Base-by-base conservation (phyloP, 495 filamentous ascomycete species). In the Chaetomidium leptoderma region DNA sequence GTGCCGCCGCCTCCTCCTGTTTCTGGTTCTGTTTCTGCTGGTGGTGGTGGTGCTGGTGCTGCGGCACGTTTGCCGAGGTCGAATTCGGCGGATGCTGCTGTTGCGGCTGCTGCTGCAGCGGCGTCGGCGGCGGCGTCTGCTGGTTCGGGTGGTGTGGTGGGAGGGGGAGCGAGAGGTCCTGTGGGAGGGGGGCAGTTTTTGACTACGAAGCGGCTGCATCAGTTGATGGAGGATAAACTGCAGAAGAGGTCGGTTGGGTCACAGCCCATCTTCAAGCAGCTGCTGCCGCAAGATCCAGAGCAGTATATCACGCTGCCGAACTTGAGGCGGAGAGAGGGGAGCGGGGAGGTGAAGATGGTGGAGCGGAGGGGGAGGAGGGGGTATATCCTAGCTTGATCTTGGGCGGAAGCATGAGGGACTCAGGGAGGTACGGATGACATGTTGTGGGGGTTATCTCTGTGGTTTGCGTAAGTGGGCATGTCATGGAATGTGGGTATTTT, bases 191-290 rank as follows among this genome's bases (percentile, higher is more conserved):
- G 32, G 5, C 26, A 44, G 52, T 44, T 14, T 33, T 23, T 71
- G 13, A 71, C 69, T 1, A 71, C 67, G 6, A 70, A 70, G 53
- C 53, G 63, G 27, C 61, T 71, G 46, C 69, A 71, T 37, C 69
- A 71, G 57, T 58, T 71, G 40, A 62, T 71, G 58, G 69, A 71
- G 60, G 63, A 70, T 14, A 29, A 47, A 32, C 50, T 71, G 46
- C 67, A 68, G 51, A 68, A 65, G 45, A 43, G 64, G 29, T 49
- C 53, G 37, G 61, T 57, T 0, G 69, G 65, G 14, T 58, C 55
- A 5, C 69, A 71, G 60, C 69, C 69, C 0, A 71, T 71, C 4
- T 71, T 71, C 27, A 71, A 70, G 60, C 69, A 71, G 58, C 43
- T 71, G 39, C 58, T 71, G 24, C 69, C 69, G 17, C 53, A 57